These are phyloP conservation scores for Fusarium sp. DNA, from an alignment of 2,329 filamentous ascomycete genomes.

Conservation along the genomic window DNA sequence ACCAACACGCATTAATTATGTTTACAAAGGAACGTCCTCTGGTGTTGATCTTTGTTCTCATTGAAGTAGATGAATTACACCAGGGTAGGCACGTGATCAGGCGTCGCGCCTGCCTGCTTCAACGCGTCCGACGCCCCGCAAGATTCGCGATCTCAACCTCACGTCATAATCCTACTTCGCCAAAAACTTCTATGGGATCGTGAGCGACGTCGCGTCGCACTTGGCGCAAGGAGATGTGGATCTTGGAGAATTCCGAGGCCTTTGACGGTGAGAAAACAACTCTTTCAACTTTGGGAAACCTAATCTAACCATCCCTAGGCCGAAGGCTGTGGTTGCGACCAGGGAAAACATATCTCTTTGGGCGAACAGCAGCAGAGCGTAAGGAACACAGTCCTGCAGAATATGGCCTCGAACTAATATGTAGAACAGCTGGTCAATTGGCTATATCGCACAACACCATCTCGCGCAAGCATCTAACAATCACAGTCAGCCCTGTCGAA, in stretches of 20 bases:
- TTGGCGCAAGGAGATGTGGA: constrained; percentile 65
- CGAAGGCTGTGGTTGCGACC: constrained; percentile 83
- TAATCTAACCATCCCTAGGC: constrained; percentile 43
- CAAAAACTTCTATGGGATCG: constrained; percentile 25
- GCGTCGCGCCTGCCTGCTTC: constrained; percentile 29
- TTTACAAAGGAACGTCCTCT: background rate
- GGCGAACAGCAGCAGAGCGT: constrained; percentile 77
- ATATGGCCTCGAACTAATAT: constrained; percentile 2
- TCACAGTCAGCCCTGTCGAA: constrained; percentile 74
- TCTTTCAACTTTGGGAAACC: background rate
- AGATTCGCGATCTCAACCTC: constrained; percentile 41
- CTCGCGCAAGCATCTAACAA: constrained; percentile 86
- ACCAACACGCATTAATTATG: background rate
- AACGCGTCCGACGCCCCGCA: constrained; percentile 41
- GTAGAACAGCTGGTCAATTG: constrained; percentile 67
- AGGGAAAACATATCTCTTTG: constrained; percentile 86
- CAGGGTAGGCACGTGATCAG: constrained; percentile 42
- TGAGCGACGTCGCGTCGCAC: constrained; percentile 35
- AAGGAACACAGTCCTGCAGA: constrained; percentile 45
- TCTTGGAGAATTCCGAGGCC: constrained; percentile 68
- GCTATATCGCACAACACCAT: constrained; percentile 84
- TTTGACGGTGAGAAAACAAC: constrained; percentile 56
- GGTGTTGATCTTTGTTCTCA: background rate
- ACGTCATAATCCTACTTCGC: constrained; percentile 37
- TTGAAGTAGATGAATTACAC: background rate